Percentiles rank a stretch among this genome's conserved stretches.
These are phyloP conservation scores for Groenewaldozyma tartarivorans DNA, from an alignment of 805 yeast species.

Conservation along the genomic window DNA sequence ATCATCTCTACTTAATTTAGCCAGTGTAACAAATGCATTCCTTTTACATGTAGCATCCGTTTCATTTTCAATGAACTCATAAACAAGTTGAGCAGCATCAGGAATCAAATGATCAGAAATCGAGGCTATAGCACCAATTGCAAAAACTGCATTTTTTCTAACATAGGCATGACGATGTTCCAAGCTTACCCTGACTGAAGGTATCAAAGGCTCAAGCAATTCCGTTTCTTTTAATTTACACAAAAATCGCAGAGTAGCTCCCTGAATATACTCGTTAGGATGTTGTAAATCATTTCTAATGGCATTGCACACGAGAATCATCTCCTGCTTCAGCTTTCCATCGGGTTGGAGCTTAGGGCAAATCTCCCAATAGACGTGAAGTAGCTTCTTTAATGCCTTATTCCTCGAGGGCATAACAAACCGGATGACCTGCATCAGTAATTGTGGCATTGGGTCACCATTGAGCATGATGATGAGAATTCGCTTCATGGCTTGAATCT, in stretches of 20 bases:
- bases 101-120: constrained; percentile 85
- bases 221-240: constrained; percentile 89
- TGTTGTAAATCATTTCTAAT: constrained; percentile 96
- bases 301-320: constrained; percentile 97
- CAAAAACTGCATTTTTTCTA: constrained; percentile 92
- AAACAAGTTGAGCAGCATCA: constrained; percentile 84
- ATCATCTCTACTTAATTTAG: constrained; percentile 72
- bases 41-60: constrained; percentile 90
- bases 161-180: constrained; percentile 98
- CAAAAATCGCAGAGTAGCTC: constrained; percentile 86
- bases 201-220: constrained; percentile 88
- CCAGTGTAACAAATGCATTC: constrained; percentile 84
- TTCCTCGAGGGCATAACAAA: constrained; percentile 93
- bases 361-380: constrained; percentile 96
- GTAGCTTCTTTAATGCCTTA: constrained; percentile 82
- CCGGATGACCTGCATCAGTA: constrained; percentile 93
- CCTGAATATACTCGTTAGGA: constrained; percentile 94
- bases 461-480: constrained; percentile 80
- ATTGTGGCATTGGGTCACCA: constrained; percentile 86
- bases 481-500: constrained; percentile 82
- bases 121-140: constrained; percentile 70
- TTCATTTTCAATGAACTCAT: constrained; percentile 66
- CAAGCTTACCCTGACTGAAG: constrained; percentile 81
- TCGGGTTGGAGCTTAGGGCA: constrained; percentile 83
- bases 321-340: constrained; percentile 93